A percentile compares a stretch with the other conserved stretches of the same genome.
These are phyloP conservation scores for Botryotinia calthae DNA, from an alignment of 2,329 filamentous ascomycete genomes.

Conservation along the genomic window DNA sequence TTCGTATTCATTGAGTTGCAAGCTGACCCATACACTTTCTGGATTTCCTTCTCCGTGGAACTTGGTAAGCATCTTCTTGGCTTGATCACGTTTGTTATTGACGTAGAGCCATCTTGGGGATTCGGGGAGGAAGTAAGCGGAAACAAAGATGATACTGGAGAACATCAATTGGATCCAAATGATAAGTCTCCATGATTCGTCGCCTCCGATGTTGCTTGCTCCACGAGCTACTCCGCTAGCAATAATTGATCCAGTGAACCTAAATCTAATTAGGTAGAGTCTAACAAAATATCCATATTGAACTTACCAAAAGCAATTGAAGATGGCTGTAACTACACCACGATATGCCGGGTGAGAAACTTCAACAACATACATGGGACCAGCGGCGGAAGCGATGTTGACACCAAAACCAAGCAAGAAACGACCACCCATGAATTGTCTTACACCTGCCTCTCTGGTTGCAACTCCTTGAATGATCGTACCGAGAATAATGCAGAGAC, in stretches of 20 bases:
- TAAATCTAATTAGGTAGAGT: conserved; percentile 25
- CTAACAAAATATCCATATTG: background rate
- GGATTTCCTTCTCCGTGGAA: conserved; percentile 54
- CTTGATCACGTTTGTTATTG: conserved; percentile 52
- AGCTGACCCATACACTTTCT: conserved; percentile 50
- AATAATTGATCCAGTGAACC: conserved; percentile 53
- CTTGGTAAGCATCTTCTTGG: conserved; percentile 51
- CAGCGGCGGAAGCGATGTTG: conserved; percentile 47
- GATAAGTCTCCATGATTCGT: conserved; percentile 51
- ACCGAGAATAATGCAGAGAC: conserved; percentile 46
- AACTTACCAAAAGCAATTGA: conserved; percentile 17
- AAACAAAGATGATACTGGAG: conserved; percentile 46
- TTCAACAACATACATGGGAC: conserved; percentile 49
- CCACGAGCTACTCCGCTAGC: conserved; percentile 55
- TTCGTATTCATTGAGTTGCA: conserved; percentile 49
- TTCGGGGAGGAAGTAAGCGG: conserved; percentile 57
- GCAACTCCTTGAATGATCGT: conserved; percentile 46
- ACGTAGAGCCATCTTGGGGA: conserved; percentile 61
- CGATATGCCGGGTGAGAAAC: conserved; percentile 48
- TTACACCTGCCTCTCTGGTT: conserved; percentile 36
- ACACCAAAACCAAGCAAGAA: conserved; percentile 61
- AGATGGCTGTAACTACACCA: conserved; percentile 41
- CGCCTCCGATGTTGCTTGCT: conserved; percentile 42
- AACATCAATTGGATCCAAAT: conserved; percentile 49
- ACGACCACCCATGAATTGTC: conserved; percentile 54